These are phyloP conservation scores for Scenedesmus sp. DNA, from an alignment of 163 green algal genomes.

Conservation along the genomic window DNA sequence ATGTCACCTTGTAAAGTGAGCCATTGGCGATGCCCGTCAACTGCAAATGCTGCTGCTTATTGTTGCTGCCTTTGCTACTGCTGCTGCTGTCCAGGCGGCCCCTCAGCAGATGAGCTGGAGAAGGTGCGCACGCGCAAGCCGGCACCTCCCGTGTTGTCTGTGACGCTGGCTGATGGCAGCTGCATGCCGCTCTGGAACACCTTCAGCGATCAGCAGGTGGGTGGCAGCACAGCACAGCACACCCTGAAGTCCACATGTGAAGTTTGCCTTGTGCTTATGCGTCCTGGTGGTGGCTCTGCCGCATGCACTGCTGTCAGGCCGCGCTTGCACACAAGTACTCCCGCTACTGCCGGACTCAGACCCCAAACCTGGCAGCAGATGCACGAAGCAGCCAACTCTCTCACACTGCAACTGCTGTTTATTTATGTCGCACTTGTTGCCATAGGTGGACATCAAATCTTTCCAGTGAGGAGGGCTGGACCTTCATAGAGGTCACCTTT, in stretches of 20 bases:
- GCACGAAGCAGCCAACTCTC: too few relatives aligned
- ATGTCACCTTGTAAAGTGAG: too few relatives aligned
- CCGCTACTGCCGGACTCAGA: neutral
- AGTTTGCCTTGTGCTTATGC: neutral
- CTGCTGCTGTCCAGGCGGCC: constrained; percentile 35
- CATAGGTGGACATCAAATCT: neutral
- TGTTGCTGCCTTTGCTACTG: neutral
- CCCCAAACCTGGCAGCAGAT: neutral
- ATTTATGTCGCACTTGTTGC: too few relatives aligned
- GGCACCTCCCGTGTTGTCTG: constrained; percentile 53
- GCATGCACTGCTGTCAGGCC: neutral
- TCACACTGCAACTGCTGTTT: too few relatives aligned
- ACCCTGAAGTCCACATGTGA: neutral
- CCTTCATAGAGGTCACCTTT: neutral
- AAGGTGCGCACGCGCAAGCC: constrained; percentile 65
- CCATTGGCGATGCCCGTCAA: neutral
- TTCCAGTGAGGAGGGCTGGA: neutral
- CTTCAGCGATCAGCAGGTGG: constrained; percentile 60
- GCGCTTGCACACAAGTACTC: neutral
- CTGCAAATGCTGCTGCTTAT: neutral
- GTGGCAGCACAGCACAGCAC: neutral
- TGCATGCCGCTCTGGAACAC: constrained; percentile 62
- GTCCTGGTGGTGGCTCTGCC: neutral
- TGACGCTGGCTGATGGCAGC: constrained; percentile 56
- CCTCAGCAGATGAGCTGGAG: constrained; percentile 56